Conservation (phyloP, 2,329 filamentous ascomycete species). For the Chaetomium sp. region DNA sequence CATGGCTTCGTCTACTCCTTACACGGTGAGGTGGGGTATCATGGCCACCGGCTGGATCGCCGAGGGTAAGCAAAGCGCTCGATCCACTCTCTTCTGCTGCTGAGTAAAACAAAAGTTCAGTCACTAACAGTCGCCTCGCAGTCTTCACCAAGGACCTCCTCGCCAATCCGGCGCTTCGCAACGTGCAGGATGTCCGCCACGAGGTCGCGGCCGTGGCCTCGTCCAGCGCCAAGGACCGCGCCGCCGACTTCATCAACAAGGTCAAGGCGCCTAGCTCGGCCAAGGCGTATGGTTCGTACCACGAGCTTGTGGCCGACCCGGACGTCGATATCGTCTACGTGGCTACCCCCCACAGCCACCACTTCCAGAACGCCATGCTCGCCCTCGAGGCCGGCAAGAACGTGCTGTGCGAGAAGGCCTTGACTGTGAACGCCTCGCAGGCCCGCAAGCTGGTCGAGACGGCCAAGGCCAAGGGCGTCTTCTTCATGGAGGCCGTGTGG, state of each 20-base stretch:
- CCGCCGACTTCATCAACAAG: slow-evolving; percentile 65
- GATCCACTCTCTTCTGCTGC: neutral
- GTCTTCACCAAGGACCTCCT: slow-evolving; percentile 73
- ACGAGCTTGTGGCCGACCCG: slow-evolving; percentile 70
- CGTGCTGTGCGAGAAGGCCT: slow-evolving; percentile 85
- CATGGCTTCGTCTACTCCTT: slow-evolving; percentile 34
- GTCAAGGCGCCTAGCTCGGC: slow-evolving; percentile 62
- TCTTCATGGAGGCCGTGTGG: slow-evolving; percentile 86
- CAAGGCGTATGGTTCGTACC: slow-evolving; percentile 72
- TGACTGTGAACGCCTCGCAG: slow-evolving; percentile 78
- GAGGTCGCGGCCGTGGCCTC: slow-evolving; percentile 74
- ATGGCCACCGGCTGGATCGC: slow-evolving; percentile 56
- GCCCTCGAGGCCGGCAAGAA: slow-evolving; percentile 77
- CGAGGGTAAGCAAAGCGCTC: slow-evolving; percentile 39
- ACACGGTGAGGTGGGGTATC: slow-evolving; percentile 52
- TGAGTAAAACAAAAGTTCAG: neutral
- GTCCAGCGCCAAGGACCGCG: slow-evolving; percentile 63
- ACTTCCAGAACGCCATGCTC: slow-evolving; percentile 88
- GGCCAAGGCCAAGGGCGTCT: slow-evolving; percentile 65
- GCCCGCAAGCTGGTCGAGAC: slow-evolving; percentile 63
- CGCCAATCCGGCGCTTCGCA: slow-evolving; percentile 62
- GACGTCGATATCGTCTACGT: slow-evolving; percentile 83
- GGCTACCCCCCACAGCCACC: slow-evolving; percentile 84
- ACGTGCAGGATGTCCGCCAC: slow-evolving; percentile 67
- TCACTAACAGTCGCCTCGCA: slow-evolving; percentile 22